Evolutionary conservation across 164 flowering plant genomes (phyloP), one percentile per base, ranked within the genome.

Genomic region (Magnolia officinalis): DNA sequence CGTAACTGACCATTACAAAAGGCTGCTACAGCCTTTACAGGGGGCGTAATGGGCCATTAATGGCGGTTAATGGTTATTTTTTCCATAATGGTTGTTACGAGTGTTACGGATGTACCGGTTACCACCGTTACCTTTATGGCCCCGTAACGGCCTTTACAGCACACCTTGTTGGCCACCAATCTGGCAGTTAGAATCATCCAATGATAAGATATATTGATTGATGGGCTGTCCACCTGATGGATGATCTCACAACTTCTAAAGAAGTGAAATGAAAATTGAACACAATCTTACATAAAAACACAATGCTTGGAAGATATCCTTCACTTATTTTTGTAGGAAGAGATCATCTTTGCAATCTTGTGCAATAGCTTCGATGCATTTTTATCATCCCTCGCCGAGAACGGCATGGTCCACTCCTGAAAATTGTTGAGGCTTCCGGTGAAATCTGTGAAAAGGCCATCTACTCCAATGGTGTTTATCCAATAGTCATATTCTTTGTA

Each of bases 381-480:
- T 18, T 50, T 68, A 8, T 61, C 76, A 59, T 82, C 77, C 45
- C 79, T 82, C 4, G 29, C 23, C 8, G 86, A 90, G 10, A 87
- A 76, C 6, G 45, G 45, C 10, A 86, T 76, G 4, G 88, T 80
- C 92, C 86, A 87, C 77, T 96, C 89, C 78, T 94, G 97, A 80
- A 51, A 94, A 0, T 85, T 81, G 68, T 92, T 93, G 49, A 96
- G 86, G 84, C 96, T 92, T 73, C 98, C 97, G 0, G 99, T 86
- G 87, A 96, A 96, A 83, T 96, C 99, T n/a, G 98, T 94, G 78
- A 96, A 96, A 52, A 96, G 90, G 1, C 97, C 98, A 74, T 96
- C 99, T 73, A 94, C 93, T 71, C 95, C 91, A 6, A 96, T 85
- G 75, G 75, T 78, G 78, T 91, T 89, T 73, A 96, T 75, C 99